phyloP scores from a whole-genome alignment of 495 filamentous ascomycete species.

The Trypethelium eluteriae region DNA sequence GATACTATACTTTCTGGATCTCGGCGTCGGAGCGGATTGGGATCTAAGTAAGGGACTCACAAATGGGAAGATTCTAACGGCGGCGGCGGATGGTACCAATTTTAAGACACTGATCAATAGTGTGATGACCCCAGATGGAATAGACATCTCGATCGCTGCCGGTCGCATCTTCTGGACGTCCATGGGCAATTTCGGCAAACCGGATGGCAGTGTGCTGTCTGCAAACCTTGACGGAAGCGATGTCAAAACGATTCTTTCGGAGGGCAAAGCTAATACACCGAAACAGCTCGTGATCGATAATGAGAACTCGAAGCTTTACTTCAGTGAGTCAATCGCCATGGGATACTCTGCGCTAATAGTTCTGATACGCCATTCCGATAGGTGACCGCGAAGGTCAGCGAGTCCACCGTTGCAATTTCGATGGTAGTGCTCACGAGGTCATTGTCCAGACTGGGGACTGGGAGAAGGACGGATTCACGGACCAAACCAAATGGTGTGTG shows the following conservation, averaged over 20 bases:
- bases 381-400: conserved; percentile 48
- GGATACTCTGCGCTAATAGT: not conserved
- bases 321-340: conserved; percentile 26
- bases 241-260: conserved; percentile 34
- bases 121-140: conserved; percentile 44
- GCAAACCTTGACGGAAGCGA: conserved; percentile 42
- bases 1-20: conserved; percentile 1
- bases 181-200: conserved; percentile 40
- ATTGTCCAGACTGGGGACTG: conserved; percentile 36
- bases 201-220: conserved; percentile 43
- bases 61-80: not conserved
- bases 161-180: conserved; percentile 48
- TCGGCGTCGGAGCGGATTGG: not conserved
- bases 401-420: conserved; percentile 41
- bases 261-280: conserved; percentile 43
- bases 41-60: conserved; percentile 7
- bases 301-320: conserved; percentile 38
- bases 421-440: conserved; percentile 42
- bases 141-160: conserved; percentile 34
- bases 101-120: conserved; percentile 26
- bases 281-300: conserved; percentile 45
- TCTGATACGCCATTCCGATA: conserved; percentile 2
- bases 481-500: conserved; percentile 46
- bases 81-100: not conserved
- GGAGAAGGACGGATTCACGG: conserved; percentile 18